Evolutionary conservation across 2,329 filamentous ascomycete species (phyloP), one percentile per base, ranked within the genome.

Genomic region (Pestalotiopsis sp.): DNA sequence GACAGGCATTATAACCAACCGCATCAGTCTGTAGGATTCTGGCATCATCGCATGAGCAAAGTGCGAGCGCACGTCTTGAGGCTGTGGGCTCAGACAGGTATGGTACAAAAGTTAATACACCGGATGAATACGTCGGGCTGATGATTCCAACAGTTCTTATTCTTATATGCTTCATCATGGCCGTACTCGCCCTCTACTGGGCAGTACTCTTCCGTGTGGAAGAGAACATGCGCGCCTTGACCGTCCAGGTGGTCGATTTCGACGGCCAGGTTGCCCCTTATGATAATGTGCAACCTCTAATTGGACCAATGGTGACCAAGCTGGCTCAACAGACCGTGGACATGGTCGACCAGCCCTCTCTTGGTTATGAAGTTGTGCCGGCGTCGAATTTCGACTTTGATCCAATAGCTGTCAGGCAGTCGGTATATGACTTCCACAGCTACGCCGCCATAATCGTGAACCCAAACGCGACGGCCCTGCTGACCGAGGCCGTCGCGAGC

Each of bases 391-490:
- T 90, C 79, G 76, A 84, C 72, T 82, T 87, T 72, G 86, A 90
- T 67, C 86, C 87, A 0, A 79, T 85, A 41, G 80, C 81, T 14
- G 89, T 91, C 2, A 84, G 88, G 3, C 84, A 87, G 72, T 85
- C 83, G 2, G 82, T 92, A 0, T 91, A 90, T 75, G 81, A 91
- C 67, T 86, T 84, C 71, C 79, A 88, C 38, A 83, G 84, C 11
- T 91, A 87, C 82, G 88, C 86, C 0, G 89, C 90, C 0, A 83
- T 92, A 59, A 83, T 91, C 68, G 81, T 92, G 71, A 89, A 90
- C 70, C 76, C 88, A 0, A 91, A 91, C 71, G 89, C 90, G 0
- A 90, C 88, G 0, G 78, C 83, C 0, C 79, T 90, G 23, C 81
- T 92, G 0, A 85, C 85, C 65, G 78, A 83, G 20, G 88, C 90